phyloP scores from a whole-genome alignment of 306 rosid genomes.

The Quercus cerris region DNA sequence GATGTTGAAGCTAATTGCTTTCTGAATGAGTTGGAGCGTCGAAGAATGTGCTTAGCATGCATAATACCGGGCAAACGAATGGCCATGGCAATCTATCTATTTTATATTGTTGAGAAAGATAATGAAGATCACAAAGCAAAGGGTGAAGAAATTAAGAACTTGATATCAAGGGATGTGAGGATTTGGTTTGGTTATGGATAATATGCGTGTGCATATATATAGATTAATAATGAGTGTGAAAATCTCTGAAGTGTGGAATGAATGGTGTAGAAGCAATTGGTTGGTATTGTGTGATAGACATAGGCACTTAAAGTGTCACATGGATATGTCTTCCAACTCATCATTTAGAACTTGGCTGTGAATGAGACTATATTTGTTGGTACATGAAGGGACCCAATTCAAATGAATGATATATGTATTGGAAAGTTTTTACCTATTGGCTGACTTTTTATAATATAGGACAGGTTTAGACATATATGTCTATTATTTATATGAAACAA shows the following conservation, averaged over 20 bases:
- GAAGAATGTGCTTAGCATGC: background rate
- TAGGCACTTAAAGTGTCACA: constrained; percentile 10
- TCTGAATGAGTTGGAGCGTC: background rate
- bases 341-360: background rate
- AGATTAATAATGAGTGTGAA: background rate
- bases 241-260: background rate
- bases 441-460: too few species aligned
- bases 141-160: background rate
- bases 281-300: background rate
- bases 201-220: background rate
- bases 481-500: too few species aligned
- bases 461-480: too few species aligned
- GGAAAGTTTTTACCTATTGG: too few species aligned
- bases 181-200: background rate
- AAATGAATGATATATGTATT: too few species aligned
- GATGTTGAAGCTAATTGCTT: background rate
- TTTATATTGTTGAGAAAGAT: background rate
- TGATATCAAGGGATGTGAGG: background rate
- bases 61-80: background rate
- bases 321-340: constrained; percentile 18
- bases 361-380: constrained; percentile 4
- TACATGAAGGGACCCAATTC: too few species aligned
- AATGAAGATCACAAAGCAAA: too few species aligned
- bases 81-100: background rate
- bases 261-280: background rate